Evolutionary conservation across 306 rosid species (phyloP), one percentile per base, ranked within the genome.

Genomic region (Ceratonia siliqua): DNA sequence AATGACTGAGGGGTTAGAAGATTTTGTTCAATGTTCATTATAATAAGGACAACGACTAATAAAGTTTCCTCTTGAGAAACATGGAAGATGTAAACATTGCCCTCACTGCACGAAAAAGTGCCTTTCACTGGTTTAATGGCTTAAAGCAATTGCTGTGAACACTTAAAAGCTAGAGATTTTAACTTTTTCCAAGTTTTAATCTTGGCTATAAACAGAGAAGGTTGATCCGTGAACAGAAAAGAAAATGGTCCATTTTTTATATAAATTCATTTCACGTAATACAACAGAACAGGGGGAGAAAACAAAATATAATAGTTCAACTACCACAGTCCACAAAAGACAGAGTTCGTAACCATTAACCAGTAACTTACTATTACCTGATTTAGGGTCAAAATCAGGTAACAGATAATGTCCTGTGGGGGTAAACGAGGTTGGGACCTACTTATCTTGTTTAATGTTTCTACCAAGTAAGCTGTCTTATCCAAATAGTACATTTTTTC

Each of bases 341-440:
- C 87, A 75, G 24, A 66, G 36, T 9, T 78, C 14, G 20, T 14
- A 6, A 41, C 39, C 39, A 10, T 38, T 38, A 68, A 52, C n/a
- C 43, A 48, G 68, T 25, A 55, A 53, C 33, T 65, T 39, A 49
- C 14, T 70, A 36, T 71, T 54, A 46, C 81, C 57, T 24, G 68
- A 54, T 70, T 57, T 63, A 35, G 68, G 8, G 79, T 57, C 75
- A 66, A 66, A 30, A 57, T 58, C 57, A 35, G 2, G 72, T 2
- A 82, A 50, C 59, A 41, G 72, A 39, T 20, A 17, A 39, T 46
- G 75, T 20, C 58, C 52, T 28, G 5, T 25, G 22, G 65, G 48
- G 82, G 71, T 57, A 58, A 76, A 66, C 59, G 68, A 22, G 25
- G 38, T 27, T 66, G 82, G 85, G 85, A 6, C 85, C 82, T 67